Evolutionary conservation across 306 rosid species (phyloP), one percentile per base, ranked within the genome.

Genomic region (Lablab purpureus): DNA sequence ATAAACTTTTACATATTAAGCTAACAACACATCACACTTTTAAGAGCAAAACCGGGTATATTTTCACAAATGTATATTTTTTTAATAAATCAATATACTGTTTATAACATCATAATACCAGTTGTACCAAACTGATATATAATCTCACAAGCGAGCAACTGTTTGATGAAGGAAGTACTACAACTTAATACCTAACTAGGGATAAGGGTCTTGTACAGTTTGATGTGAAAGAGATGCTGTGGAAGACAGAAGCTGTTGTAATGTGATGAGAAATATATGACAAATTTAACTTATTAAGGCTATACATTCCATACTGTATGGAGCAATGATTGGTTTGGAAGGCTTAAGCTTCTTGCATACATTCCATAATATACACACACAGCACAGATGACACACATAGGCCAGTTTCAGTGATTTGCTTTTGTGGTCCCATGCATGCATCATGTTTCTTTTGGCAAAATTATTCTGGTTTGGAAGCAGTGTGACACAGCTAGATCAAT

Each of bases 241-340:
- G 40, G 12, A 60, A 30, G 34, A 30, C 30, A 41, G 4, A 54
- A 41, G 12, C 43, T 52, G 34, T 5, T 43, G 34, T 17, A 17
- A 25, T 30, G 64, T 47, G 76, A 45, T n/a, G 49, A 58, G 27
- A 67, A 78, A 41, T 15, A 19, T 28, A 40, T 56, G 82, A 40
- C 68, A 52, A 11, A 19, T 80, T 54, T 50, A 71, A 63, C 60
- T 56, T 11, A 27, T 23, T 65, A 51, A 58, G 67, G 56, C 49
- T 73, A 63, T 63, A 37, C 70, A 45, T 3, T 28, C 45, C 60
- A 4, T 14, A 64, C 7, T 19, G 32, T 28, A 54, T 54, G 63
- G 49, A 54, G 54, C 76, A 81, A 74, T 81, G 76, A 81, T 81
- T 74, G 75, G 76, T 43, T 54, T 65, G 69, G 46, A 73, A 65